phyloP scores from a whole-genome alignment of 768 basidiomycete genomes.

The Kwoniella botswanensis region DNA sequence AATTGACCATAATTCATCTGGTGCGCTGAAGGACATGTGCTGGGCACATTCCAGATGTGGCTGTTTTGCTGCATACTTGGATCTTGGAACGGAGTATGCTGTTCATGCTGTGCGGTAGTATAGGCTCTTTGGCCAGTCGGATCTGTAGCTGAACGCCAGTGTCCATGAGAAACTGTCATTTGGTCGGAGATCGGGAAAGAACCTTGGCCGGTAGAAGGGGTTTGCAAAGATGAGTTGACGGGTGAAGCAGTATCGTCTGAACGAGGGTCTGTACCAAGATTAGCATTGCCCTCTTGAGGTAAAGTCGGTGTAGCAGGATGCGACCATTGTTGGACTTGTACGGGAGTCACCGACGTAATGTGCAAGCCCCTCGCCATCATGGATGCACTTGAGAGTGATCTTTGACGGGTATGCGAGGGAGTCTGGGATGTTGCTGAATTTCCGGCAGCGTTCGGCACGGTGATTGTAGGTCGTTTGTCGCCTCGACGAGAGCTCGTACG shows the following conservation, averaged over 20 bases:
- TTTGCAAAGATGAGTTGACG: slow-evolving; percentile 32
- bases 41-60: slow-evolving; percentile 7
- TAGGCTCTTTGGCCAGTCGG: slow-evolving; percentile 24
- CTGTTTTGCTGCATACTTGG: slow-evolving; percentile 1
- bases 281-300: background rate
- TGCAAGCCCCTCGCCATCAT: slow-evolving; percentile 37
- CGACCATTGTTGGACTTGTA: slow-evolving; percentile 9
- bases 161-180: slow-evolving; percentile 13
- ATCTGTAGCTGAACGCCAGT: slow-evolving; percentile 34
- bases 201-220: slow-evolving; percentile 37
- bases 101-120: slow-evolving; percentile 6
- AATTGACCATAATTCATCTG: background rate
- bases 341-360: slow-evolving; percentile 21
- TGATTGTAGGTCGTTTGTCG: background rate
- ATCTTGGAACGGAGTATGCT: background rate
- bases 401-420: slow-evolving; percentile 21
- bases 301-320: slow-evolving; percentile 17
- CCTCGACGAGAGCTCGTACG: slow-evolving; percentile 2
- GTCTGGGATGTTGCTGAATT: slow-evolving; percentile 12
- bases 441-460: background rate
- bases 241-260: slow-evolving; percentile 34
- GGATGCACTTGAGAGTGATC: slow-evolving; percentile 40
- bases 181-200: slow-evolving; percentile 24
- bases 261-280: background rate
- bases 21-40: slow-evolving; percentile 8